phyloP scores from a whole-genome alignment of 225 moss, liverwort and hornwort species.

The Pseudisothecium myosuroides region DNA sequence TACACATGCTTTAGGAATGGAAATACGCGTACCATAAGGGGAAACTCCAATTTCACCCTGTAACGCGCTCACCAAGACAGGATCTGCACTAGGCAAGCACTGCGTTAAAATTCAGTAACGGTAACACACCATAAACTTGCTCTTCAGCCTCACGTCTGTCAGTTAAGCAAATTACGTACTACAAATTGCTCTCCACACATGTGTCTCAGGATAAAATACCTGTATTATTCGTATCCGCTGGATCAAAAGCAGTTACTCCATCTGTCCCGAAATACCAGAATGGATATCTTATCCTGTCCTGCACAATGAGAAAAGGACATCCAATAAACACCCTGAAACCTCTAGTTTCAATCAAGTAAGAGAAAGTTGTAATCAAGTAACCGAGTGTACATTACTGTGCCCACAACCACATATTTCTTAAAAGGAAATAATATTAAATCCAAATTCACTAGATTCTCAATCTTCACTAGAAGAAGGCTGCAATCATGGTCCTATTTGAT shows the following conservation, averaged over 20 bases:
- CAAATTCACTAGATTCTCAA: not conserved
- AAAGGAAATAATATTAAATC: not conserved
- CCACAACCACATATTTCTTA: not conserved
- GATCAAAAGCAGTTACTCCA: constrained; percentile 92
- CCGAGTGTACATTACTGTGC: not conserved
- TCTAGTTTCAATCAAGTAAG: not conserved
- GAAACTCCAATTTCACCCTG: constrained; percentile 76
- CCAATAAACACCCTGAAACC: not conserved
- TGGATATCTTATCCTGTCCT: constrained; percentile 66
- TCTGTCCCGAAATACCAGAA: constrained; percentile 94
- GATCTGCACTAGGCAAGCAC: constrained; percentile 32
- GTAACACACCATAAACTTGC: not conserved
- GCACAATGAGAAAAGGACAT: not conserved
- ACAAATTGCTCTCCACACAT: not conserved
- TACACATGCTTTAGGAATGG: not conserved
- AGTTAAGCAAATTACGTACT: not conserved
- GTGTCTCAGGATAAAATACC: constrained; percentile 17
- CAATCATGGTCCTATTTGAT: not conserved
- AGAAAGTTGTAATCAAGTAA: not conserved
- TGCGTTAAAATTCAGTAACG: not conserved
- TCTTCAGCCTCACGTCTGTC: not conserved
- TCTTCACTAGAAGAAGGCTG: not conserved
- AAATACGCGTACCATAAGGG: constrained; percentile 45
- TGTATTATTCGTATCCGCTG: constrained; percentile 33
- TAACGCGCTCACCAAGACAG: constrained; percentile 39